Conservation (phyloP, 495 filamentous ascomycete species). For the Lichenothelia convexa region DNA sequence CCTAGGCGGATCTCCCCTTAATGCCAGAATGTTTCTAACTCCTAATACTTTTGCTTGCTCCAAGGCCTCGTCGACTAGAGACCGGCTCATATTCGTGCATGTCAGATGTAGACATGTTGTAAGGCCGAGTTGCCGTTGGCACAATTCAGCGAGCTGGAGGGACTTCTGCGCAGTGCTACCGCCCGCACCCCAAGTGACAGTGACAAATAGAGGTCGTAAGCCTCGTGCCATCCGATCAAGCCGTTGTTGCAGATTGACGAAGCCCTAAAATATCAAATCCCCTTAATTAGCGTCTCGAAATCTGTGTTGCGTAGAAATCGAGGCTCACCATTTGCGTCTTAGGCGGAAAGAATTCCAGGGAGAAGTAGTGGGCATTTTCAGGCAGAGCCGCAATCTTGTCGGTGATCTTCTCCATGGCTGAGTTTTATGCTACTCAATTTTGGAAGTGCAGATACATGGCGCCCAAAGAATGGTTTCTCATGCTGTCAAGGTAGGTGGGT, state of each 20-base stretch:
- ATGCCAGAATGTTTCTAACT: conserved; percentile 81
- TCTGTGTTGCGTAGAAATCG: no score
- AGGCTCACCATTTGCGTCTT: conserved; percentile 65
- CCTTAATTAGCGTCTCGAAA: no score
- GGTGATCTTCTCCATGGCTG: conserved; percentile 75
- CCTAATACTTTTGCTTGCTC: conserved; percentile 87
- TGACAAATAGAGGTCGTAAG: conserved; percentile 82
- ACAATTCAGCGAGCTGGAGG: conserved; percentile 86
- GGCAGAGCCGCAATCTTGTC: conserved; percentile 90
- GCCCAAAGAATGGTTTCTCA: no score
- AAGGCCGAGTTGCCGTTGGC: conserved; percentile 73
- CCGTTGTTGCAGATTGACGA: conserved; percentile 78
- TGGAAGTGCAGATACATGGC: no score
- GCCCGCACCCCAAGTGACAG: conserved; percentile 94
- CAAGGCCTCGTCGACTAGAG: conserved; percentile 69
- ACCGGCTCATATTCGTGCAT: conserved; percentile 91
- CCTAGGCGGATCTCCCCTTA: conserved; percentile 84
- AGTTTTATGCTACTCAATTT: no score
- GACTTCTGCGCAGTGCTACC: conserved; percentile 80
- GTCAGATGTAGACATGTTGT: conserved; percentile 94
- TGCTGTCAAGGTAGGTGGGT: no score
- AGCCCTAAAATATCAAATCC: no score
- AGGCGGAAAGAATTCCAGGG: conserved; percentile 96
- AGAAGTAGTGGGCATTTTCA: conserved; percentile 69
- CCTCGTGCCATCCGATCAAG: conserved; percentile 89